Evolutionary conservation across 1,284 basidiomycete genomes (phyloP).

Genomic region (Cutaneotrichosporon daszewskae): DNA sequence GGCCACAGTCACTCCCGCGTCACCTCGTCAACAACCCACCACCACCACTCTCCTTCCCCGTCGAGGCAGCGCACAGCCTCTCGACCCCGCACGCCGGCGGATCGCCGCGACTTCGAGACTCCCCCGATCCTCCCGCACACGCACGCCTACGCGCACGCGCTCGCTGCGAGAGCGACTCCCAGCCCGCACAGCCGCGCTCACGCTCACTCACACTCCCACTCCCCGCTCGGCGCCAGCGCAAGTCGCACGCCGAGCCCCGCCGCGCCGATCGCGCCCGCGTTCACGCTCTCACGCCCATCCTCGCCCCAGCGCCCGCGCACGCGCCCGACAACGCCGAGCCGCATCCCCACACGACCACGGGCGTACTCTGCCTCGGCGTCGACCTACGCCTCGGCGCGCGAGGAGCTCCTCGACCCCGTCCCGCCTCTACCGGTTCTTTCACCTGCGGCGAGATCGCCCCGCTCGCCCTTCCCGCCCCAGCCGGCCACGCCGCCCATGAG

Average conservation of each 20-base stretch:
- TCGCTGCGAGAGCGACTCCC: not conserved
- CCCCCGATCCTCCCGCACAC: conserved; percentile 2
- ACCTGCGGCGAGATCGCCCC: too few species aligned
- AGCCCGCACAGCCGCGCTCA: not conserved
- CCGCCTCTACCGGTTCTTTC: conserved; percentile 4
- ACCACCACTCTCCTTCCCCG: not conserved
- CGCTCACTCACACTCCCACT: not conserved
- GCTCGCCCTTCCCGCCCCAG: too few species aligned
- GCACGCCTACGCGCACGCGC: conserved; percentile 1
- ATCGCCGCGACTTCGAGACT: not conserved
- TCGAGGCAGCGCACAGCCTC: not conserved
- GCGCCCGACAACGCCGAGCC: not conserved
- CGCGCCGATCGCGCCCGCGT: not conserved
- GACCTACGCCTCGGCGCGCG: conserved; percentile 3
- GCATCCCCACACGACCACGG: conserved; percentile 12
- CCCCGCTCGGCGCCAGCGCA: too few species aligned
- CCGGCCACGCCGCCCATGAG: conserved; percentile 9
- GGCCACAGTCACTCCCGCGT: too few species aligned
- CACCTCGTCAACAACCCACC: too few species aligned
- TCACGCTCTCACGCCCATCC: not conserved
- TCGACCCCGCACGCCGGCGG: not conserved
- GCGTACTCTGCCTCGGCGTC: conserved; percentile 11
- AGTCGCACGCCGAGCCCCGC: too few species aligned
- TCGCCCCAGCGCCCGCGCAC: not conserved
- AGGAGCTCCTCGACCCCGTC: conserved; percentile 3